Conservation (phyloP, 2,329 filamentous ascomycete species). For the Alternaria solani region DNA sequence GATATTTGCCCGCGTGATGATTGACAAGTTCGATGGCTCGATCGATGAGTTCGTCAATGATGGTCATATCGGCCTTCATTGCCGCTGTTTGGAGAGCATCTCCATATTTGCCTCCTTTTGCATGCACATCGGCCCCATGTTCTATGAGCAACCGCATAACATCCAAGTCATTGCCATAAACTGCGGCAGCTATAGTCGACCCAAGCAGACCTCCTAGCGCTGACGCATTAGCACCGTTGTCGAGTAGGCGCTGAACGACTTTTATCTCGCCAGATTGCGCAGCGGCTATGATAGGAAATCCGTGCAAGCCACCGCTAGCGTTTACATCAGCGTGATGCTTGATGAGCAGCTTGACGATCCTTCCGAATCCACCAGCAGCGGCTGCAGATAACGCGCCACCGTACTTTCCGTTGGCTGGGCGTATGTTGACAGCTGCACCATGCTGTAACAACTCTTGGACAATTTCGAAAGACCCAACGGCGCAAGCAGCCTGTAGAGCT, state of each 20-base stretch:
- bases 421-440: constrained; percentile 26
- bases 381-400: constrained; percentile 24
- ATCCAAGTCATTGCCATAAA: constrained; percentile 19
- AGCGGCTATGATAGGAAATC: constrained; percentile 28
- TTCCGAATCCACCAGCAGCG: constrained; percentile 12
- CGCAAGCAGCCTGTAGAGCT: constrained; percentile 32
- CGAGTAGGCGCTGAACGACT: constrained; percentile 22
- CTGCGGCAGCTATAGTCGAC: constrained; percentile 28
- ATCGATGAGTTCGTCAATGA: constrained; percentile 26
- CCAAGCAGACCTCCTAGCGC: constrained; percentile 18
- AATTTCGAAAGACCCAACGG: constrained; percentile 20
- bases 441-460: constrained; percentile 24
- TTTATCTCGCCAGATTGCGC: constrained; percentile 21
- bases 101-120: constrained; percentile 29
- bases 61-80: constrained; percentile 21
- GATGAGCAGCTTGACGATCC: constrained; percentile 22
- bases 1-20: constrained; percentile 26
- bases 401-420: constrained; percentile 24
- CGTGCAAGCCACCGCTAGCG: constrained; percentile 24
- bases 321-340: constrained; percentile 28
- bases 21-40: constrained; percentile 27
- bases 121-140: constrained; percentile 29
- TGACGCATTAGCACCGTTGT: constrained; percentile 22
- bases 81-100: constrained; percentile 27
- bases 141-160: constrained; percentile 33